Evolutionary conservation across 176 grass and related monocot genomes (phyloP).

Genomic region (Oryza rufipogon): DNA sequence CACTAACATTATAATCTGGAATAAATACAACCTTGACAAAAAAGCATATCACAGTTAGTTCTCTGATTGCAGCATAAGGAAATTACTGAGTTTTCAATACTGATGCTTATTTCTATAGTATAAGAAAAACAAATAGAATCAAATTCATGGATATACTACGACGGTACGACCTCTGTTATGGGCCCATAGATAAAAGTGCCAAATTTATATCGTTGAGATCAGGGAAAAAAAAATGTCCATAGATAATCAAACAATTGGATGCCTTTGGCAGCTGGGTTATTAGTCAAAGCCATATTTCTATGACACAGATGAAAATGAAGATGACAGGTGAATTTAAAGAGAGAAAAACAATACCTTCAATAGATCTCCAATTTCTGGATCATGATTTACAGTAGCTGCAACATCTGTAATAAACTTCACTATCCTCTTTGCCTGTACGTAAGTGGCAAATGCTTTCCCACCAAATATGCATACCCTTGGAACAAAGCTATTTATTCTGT

Average conservation of each 20-base stretch:
- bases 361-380: slow-evolving; percentile 88
- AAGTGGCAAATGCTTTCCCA: slow-evolving; percentile 98
- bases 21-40: slow-evolving; percentile 90
- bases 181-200: too few relatives aligned
- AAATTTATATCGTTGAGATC: too few relatives aligned
- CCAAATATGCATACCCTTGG: slow-evolving; percentile 98
- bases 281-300: slow-evolving; percentile 29
- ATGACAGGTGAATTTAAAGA: not conserved
- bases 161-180: too few relatives aligned
- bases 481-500: slow-evolving; percentile 75
- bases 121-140: too few relatives aligned
- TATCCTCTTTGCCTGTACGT: slow-evolving; percentile 94
- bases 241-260: too few relatives aligned
- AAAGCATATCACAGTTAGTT: slow-evolving; percentile 22
- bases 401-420: slow-evolving; percentile 99
- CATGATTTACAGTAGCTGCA: slow-evolving; percentile 87
- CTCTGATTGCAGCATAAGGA: slow-evolving; percentile 27
- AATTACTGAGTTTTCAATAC: slow-evolving; percentile 10
- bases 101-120: too few relatives aligned
- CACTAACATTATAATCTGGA: slow-evolving; percentile 99
- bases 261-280: not conserved
- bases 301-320: slow-evolving; percentile 19
- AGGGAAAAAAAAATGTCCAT: too few relatives aligned
- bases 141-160: too few relatives aligned
- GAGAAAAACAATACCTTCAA: slow-evolving; percentile 71